Evolutionary conservation across 2,329 filamentous ascomycete species (phyloP).

Genomic region (Hymenoscyphus scutula): DNA sequence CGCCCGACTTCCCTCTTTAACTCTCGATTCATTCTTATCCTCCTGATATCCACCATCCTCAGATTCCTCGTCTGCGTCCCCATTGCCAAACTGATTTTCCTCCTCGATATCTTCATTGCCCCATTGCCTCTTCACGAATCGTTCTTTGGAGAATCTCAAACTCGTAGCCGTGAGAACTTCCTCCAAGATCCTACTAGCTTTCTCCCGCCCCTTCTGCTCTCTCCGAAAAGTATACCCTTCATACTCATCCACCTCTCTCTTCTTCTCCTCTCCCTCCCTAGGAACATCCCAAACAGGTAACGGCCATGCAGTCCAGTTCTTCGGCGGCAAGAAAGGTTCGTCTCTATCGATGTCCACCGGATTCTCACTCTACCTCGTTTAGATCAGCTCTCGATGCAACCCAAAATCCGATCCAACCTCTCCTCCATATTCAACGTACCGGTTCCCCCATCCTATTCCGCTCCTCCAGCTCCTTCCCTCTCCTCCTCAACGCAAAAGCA

Average conservation of each 20-base stretch:
- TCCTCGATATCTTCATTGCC: slow-evolving; percentile 20
- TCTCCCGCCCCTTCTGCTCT: slow-evolving; percentile 39
- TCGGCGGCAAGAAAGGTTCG: slow-evolving; percentile 51
- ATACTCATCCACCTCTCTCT: slow-evolving; percentile 47
- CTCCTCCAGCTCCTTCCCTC: slow-evolving; percentile 27
- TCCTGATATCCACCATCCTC: slow-evolving; percentile 12
- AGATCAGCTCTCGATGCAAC: neutral
- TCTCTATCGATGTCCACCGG: slow-evolving; percentile 37
- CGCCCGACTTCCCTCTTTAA: slow-evolving; percentile 5
- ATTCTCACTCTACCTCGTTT: slow-evolving; percentile 5
- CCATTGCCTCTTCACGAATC: slow-evolving; percentile 48
- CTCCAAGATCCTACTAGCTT: slow-evolving; percentile 62
- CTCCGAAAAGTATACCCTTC: slow-evolving; percentile 52
- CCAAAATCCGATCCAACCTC: neutral
- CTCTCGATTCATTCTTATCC: slow-evolving; percentile 14
- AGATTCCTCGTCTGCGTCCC: neutral
- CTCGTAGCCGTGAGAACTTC: slow-evolving; percentile 68
- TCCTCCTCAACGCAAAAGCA: slow-evolving; percentile 64
- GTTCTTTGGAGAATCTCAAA: slow-evolving; percentile 65
- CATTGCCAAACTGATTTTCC: slow-evolving; percentile 19
- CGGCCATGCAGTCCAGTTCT: slow-evolving; percentile 84
- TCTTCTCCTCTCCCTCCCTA: slow-evolving; percentile 49
- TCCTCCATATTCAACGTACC: slow-evolving; percentile 40
- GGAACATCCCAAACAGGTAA: slow-evolving; percentile 62
- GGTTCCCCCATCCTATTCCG: slow-evolving; percentile 32